Evolutionary conservation across 768 basidiomycete genomes (phyloP).

Genomic region (Boletus pseudopeckii): DNA sequence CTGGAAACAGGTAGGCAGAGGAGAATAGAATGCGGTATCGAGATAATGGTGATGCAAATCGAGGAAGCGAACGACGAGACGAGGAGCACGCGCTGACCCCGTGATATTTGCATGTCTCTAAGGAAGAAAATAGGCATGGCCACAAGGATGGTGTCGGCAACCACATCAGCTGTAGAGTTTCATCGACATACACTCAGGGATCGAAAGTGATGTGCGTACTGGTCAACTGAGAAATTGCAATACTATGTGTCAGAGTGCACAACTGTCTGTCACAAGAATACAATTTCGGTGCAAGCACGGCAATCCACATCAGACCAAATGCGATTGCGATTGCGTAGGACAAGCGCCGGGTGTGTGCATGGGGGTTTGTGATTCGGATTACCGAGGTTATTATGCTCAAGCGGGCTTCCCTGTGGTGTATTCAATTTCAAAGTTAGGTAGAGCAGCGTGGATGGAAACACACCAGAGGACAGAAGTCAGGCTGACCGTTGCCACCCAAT

Average conservation of each 20-base stretch:
- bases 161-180: constrained; percentile 13
- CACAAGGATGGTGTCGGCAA: constrained; percentile 19
- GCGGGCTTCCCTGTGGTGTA: constrained; percentile 8
- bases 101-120: constrained; percentile 10
- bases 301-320: constrained; percentile 18
- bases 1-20: constrained; percentile 8
- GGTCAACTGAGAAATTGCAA: constrained; percentile 12
- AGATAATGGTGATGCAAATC: constrained; percentile 19
- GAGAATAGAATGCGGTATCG: constrained; percentile 8
- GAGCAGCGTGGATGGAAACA: neutral
- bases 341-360: neutral
- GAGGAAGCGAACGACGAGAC: constrained; percentile 20
- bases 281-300: neutral
- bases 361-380: constrained; percentile 6
- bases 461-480: constrained; percentile 13
- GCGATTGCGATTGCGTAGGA: constrained; percentile 1
- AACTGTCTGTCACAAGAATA: neutral
- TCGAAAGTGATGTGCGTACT: constrained; percentile 3
- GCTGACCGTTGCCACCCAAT: neutral
- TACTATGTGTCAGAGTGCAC: neutral
- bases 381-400: constrained; percentile 17
- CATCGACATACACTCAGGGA: neutral
- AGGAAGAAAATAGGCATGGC: constrained; percentile 14
- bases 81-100: constrained; percentile 13
- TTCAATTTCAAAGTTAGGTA: neutral